These are phyloP conservation scores for Pichia kudriavzevii DNA, from an alignment of 1,139 yeast species.

Conservation along the genomic window DNA sequence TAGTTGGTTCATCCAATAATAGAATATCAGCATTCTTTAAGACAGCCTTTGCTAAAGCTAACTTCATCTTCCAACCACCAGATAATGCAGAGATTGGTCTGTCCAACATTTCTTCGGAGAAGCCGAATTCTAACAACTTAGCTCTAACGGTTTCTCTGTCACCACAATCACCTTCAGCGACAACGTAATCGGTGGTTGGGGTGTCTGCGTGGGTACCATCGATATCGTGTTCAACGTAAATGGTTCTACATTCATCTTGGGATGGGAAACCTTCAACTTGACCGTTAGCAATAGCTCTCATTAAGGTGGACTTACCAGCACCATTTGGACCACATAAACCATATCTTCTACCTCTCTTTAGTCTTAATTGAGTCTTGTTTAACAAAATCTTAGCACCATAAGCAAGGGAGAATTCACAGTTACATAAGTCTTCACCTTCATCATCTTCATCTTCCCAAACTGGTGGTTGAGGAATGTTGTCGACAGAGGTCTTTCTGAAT, in stretches of 20 bases:
- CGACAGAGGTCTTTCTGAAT: conserved; percentile 93
- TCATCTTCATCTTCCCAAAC: conserved; percentile 97
- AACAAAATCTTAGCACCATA: conserved; percentile 99
- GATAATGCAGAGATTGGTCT: conserved; percentile 95
- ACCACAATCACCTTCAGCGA: conserved; percentile 47
- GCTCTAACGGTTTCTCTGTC: conserved; percentile 60
- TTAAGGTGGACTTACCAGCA: conserved; percentile 99
- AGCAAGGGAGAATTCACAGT: conserved; percentile 99
- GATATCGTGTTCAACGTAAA: conserved; percentile 98
- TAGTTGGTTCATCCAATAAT: conserved; percentile 98
- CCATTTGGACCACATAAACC: conserved; percentile 99
- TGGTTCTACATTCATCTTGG: conserved; percentile 97
- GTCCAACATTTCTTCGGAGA: conserved; percentile 82
- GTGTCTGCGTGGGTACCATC: conserved; percentile 98
- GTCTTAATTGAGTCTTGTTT: conserved; percentile 98
- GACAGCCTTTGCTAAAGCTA: conserved; percentile 98
- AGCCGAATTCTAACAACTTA: conserved; percentile 81
- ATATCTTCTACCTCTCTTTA: conserved; percentile 98
- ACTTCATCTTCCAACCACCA: conserved; percentile 99
- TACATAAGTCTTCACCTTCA: conserved; percentile 99
- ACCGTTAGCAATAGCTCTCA: conserved; percentile 99
- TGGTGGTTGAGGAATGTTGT: conserved; percentile 96
- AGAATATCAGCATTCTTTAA: conserved; percentile 97
- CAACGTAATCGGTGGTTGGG: conserved; percentile 84
- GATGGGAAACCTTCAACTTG: conserved; percentile 99